phyloP scores from a whole-genome alignment of 1,284 basidiomycete genomes.

The Inonotus hispidus region DNA sequence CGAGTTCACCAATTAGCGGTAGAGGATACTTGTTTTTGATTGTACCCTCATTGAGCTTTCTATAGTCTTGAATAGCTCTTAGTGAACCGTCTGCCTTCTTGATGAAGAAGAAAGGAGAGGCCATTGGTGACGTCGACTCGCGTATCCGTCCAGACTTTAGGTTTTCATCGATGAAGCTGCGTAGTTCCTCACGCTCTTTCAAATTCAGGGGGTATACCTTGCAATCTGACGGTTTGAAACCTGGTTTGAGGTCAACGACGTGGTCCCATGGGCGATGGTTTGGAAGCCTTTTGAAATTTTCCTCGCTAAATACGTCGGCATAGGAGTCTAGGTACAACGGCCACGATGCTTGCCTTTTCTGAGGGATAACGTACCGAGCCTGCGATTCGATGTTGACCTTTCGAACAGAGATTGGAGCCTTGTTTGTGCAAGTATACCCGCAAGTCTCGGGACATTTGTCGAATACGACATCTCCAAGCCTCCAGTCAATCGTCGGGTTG shows the following conservation, averaged over 20 bases:
- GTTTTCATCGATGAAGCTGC: not conserved
- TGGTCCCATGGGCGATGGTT: not conserved
- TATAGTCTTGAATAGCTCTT: conserved; percentile 26
- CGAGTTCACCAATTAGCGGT: conserved; percentile 32
- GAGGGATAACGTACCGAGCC: not conserved
- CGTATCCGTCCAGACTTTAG: not conserved
- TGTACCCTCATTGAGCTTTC: conserved; percentile 32
- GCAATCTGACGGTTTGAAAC: not conserved
- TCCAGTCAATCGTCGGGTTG: not conserved
- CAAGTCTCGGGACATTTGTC: not conserved
- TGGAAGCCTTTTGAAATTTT: not conserved
- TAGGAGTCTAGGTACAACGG: not conserved
- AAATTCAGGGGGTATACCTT: not conserved
- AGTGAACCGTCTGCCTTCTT: not conserved
- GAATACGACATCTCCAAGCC: not conserved
- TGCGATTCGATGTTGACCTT: no score
- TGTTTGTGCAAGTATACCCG: no score
- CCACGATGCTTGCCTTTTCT: not conserved
- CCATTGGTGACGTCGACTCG: not conserved
- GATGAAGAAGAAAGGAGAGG: not conserved
- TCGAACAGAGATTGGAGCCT: no score
- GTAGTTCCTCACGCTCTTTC: not conserved
- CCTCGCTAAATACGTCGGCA: not conserved
- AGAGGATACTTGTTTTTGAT: conserved; percentile 34
- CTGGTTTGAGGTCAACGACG: not conserved